Evolutionary conservation across 805 yeast genomes (phyloP), one percentile per base, ranked within the genome.

Genomic region (Saturnispora quitensis): DNA sequence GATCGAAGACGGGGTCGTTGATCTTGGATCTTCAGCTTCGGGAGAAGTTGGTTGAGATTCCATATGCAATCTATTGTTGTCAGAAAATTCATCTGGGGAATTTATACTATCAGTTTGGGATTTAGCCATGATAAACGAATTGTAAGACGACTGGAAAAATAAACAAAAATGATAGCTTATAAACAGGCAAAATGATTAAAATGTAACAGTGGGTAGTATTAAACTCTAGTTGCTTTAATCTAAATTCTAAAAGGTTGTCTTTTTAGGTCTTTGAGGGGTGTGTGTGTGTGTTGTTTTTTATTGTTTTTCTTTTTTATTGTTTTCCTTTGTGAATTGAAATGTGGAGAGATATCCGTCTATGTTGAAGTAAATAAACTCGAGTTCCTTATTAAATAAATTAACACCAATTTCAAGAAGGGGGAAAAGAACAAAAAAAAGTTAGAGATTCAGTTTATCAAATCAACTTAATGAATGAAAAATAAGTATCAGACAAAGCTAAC

Each of bases 1-100:
- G 6, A 43, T 70, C 18, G 77, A 74, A 12, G 75, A 65, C 18
- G 78, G 73, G 44, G 76, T 65, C 24, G 73, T 73, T 53, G 65
- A 63, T 58, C 68, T 62, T 34, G 62, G 68, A 51, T 62, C 62
- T 33, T 56, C 51, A 43, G 60, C 62, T 50, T 60, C 56, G 3
- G 72, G 71, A 10, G 70, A 67, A 18, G 60, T 61, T 10, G 66
- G 65, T 46, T 54, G 52, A 31, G 59, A 52, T 12, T 52, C 60
- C 31, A 50, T 31, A n/a, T 53, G 45, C 22, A 47, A 20, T 45
- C 53, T 53, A 27, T 55, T 53, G 38, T 55, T 57, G 46, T 58
- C 60, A 9, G 60, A 56, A 18, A 51, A 50, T 43, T 56, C 58
- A 42, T 56, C 58, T 7, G 58, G 53, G 7, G 58, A 33, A 25